phyloP scores from a whole-genome alignment of 2,329 filamentous ascomycete genomes.

The Ascosphaera apis region DNA sequence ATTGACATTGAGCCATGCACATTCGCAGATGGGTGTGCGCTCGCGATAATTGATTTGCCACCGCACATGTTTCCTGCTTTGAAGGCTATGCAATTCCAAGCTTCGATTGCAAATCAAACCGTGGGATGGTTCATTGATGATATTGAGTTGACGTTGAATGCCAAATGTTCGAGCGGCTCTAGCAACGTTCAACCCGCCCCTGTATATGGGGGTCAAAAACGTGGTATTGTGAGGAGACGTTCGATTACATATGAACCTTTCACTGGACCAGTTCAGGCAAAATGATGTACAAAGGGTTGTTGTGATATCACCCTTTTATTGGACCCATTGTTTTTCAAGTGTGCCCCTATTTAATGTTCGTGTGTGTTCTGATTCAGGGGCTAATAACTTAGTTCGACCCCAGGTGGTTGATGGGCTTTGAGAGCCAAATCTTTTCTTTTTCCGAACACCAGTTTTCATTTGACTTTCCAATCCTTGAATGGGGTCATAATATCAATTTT shows the following conservation, averaged over 20 bases:
- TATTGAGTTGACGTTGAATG: constrained; percentile 13
- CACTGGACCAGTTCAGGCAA: background rate
- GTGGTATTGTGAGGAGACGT: background rate
- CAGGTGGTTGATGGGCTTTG: too few species aligned
- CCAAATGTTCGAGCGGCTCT: background rate
- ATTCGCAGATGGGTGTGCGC: constrained; percentile 17
- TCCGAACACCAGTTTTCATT: too few species aligned
- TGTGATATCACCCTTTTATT: background rate
- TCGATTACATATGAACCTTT: background rate
- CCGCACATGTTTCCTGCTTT: constrained; percentile 16
- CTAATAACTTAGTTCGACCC: too few species aligned
- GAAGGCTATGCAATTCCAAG: constrained; percentile 26
- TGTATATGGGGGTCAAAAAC: background rate
- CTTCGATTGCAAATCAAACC: constrained; percentile 17
- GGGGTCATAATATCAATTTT: too few species aligned
- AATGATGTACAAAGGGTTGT: background rate
- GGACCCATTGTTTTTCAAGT: too few species aligned
- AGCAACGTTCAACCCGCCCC: background rate
- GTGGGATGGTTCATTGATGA: constrained; percentile 26
- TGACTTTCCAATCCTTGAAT: too few species aligned
- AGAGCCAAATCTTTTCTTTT: too few species aligned
- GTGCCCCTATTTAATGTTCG: too few species aligned
- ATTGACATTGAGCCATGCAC: constrained; percentile 21
- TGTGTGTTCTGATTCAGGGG: too few species aligned
- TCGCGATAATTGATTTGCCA: constrained; percentile 22